A percentile compares a stretch with the other conserved stretches of the same genome.
phyloP scores from a whole-genome alignment of 2,329 filamentous ascomycete species.

The Bretziella fagacearum region DNA sequence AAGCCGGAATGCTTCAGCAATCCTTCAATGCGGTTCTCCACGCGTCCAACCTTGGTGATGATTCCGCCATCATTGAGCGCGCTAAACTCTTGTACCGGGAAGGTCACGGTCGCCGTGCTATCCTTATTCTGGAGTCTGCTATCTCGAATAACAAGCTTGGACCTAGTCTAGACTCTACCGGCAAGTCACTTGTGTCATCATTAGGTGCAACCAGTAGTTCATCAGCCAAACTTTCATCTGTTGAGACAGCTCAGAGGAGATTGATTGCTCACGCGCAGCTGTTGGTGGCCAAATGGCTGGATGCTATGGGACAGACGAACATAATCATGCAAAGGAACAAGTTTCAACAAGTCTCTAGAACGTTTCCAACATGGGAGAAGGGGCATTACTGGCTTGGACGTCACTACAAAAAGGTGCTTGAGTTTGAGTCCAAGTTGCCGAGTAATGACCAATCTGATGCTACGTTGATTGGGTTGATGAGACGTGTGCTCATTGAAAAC shows the following conservation, averaged over 20 bases:
- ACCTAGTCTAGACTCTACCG: background rate
- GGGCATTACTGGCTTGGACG: constrained; percentile 93
- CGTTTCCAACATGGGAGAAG: constrained; percentile 69
- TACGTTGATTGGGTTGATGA: constrained; percentile 64
- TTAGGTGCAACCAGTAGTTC: constrained; percentile 11
- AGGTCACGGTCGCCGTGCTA: constrained; percentile 84
- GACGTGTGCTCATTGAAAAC: constrained; percentile 83
- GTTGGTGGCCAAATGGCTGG: constrained; percentile 89
- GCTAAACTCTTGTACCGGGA: constrained; percentile 86
- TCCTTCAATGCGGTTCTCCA: constrained; percentile 90
- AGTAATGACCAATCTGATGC: constrained; percentile 59
- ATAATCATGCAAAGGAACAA: constrained; percentile 61
- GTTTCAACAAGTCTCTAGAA: constrained; percentile 67
- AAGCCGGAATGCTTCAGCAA: constrained; percentile 65
- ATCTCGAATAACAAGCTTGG: constrained; percentile 30
- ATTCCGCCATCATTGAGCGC: constrained; percentile 84
- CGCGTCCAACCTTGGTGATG: constrained; percentile 67
- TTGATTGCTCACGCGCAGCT: constrained; percentile 67
- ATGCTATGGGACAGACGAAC: constrained; percentile 84
- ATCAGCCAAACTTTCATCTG: constrained; percentile 20
- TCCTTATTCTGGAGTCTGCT: constrained; percentile 73
- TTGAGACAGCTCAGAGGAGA: constrained; percentile 28
- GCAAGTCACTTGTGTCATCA: background rate
- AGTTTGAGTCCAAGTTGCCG: constrained; percentile 67
- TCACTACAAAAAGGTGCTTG: constrained; percentile 90